Percentiles rank a stretch among this genome's conserved stretches.
phyloP scores from a whole-genome alignment of 2,329 filamentous ascomycete species.

The Claviceps spartinae region DNA sequence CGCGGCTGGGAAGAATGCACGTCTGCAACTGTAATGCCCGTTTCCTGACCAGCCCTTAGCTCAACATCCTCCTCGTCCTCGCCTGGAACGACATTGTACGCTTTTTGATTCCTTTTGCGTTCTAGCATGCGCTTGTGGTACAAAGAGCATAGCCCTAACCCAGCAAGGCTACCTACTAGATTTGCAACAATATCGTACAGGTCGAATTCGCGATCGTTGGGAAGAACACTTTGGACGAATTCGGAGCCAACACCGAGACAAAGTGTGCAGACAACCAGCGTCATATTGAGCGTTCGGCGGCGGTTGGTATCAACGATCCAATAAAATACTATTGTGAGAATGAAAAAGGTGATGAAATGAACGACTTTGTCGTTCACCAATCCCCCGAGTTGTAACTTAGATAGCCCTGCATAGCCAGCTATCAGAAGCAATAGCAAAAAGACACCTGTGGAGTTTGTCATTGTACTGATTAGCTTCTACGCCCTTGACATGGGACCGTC shows the following conservation, averaged over 20 bases:
- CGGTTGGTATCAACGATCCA: conserved; percentile 91
- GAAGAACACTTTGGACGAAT: conserved; percentile 61
- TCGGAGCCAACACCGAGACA: conserved; percentile 60
- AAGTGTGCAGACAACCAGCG: conserved; percentile 65
- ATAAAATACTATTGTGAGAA: conserved; percentile 81
- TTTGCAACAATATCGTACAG: conserved; percentile 81
- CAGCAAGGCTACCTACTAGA: conserved; percentile 60
- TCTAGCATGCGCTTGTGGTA: conserved; percentile 96
- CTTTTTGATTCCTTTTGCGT: conserved; percentile 59
- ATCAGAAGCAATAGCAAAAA: conserved; percentile 60
- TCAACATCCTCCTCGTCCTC: conserved; percentile 58
- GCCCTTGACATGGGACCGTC: neutral
- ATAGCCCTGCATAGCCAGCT: conserved; percentile 69
- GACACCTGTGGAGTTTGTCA: conserved; percentile 35
- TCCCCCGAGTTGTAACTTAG: conserved; percentile 40
- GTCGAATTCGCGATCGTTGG: conserved; percentile 60
- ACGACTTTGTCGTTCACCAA: conserved; percentile 79
- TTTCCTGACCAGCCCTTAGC: conserved; percentile 59
- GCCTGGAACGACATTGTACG: conserved; percentile 56
- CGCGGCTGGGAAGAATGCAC: conserved; percentile 14
- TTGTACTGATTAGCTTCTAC: conserved; percentile 6
- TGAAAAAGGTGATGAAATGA: conserved; percentile 79
- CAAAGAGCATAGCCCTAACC: conserved; percentile 65
- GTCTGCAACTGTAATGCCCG: conserved; percentile 37
- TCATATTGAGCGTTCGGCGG: conserved; percentile 72